phyloP scores from a whole-genome alignment of 768 basidiomycete genomes.

The Butyriboletus loyo region DNA sequence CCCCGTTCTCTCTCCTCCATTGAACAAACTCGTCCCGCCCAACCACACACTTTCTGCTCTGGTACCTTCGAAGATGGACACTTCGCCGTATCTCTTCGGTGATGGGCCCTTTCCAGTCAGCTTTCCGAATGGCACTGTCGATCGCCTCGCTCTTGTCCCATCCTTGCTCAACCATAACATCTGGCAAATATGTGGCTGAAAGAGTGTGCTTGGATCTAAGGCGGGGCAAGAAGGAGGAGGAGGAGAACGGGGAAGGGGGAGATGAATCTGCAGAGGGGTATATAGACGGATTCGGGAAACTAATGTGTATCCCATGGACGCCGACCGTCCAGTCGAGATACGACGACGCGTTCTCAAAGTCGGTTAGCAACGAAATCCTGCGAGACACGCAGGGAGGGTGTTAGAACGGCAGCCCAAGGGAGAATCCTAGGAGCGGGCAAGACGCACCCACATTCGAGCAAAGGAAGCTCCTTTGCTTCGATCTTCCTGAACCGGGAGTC shows the following conservation, averaged over 20 bases:
- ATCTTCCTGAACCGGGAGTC: constrained; percentile 87
- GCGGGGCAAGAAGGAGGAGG: constrained; percentile 56
- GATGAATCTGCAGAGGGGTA: constrained; percentile 46
- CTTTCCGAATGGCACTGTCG: constrained; percentile 89
- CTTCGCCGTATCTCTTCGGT: constrained; percentile 79
- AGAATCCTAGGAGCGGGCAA: not conserved
- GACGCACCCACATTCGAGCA: constrained; percentile 84
- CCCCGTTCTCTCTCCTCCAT: constrained; percentile 62
- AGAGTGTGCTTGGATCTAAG: constrained; percentile 58
- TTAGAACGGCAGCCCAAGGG: not conserved
- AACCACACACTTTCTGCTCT: constrained; percentile 66
- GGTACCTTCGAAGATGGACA: constrained; percentile 77
- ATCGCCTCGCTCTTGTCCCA: constrained; percentile 91
- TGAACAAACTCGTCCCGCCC: constrained; percentile 73
- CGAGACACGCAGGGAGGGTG: not conserved
- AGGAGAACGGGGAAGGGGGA: constrained; percentile 70
- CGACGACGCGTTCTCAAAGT: constrained; percentile 80
- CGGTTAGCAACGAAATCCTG: constrained; percentile 89
- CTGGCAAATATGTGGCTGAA: constrained; percentile 89
- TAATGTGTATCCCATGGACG: constrained; percentile 87
- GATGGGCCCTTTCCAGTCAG: constrained; percentile 82
- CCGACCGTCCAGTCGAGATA: constrained; percentile 95
- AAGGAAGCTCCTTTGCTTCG: constrained; percentile 68
- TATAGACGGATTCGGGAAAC: constrained; percentile 76
- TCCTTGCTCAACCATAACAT: constrained; percentile 89